Percentiles rank a stretch among this genome's conserved stretches.
Conservation (phyloP, 2,329 filamentous ascomycete species). For the Dactylonectria estremocensis region DNA sequence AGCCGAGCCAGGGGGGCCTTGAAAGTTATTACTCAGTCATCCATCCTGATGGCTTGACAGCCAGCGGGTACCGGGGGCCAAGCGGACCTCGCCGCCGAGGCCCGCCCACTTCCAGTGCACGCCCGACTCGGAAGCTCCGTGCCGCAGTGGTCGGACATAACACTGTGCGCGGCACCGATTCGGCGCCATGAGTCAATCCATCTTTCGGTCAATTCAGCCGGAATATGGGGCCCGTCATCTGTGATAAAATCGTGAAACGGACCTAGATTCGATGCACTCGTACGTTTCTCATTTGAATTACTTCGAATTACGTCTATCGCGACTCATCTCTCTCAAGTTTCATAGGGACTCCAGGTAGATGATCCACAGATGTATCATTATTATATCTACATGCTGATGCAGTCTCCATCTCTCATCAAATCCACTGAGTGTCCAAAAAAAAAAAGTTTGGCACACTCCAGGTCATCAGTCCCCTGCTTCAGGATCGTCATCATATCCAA, state of each 20-base stretch:
- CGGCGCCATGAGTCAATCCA: constrained; percentile 9
- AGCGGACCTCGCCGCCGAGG: constrained; percentile 6
- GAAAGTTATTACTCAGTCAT: neutral
- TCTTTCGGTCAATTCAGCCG: neutral
- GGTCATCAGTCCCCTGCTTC: constrained; percentile 10
- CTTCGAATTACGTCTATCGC: neutral
- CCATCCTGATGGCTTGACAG: neutral
- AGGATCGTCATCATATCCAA: constrained; percentile 31
- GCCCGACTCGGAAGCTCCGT: constrained; percentile 12
- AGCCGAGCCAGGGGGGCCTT: neutral
- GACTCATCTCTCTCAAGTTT: neutral
- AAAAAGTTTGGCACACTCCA: constrained; percentile 15
- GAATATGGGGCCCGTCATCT: neutral
- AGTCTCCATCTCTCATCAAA: constrained; percentile 18
- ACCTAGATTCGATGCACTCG: too few relatives aligned
- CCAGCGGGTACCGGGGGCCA: neutral
- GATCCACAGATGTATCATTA: constrained; percentile 24
- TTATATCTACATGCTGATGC: constrained; percentile 25
- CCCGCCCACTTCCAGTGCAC: neutral
- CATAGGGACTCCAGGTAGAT: neutral
- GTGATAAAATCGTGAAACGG: too few relatives aligned
- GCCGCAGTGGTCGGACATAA: constrained; percentile 7
- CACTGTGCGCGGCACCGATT: constrained; percentile 32
- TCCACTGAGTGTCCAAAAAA: constrained; percentile 21
- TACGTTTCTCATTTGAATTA: too few relatives aligned